Evolutionary conservation across 805 yeast genomes (phyloP).

Genomic region (Lipomyces chichibuensis): DNA sequence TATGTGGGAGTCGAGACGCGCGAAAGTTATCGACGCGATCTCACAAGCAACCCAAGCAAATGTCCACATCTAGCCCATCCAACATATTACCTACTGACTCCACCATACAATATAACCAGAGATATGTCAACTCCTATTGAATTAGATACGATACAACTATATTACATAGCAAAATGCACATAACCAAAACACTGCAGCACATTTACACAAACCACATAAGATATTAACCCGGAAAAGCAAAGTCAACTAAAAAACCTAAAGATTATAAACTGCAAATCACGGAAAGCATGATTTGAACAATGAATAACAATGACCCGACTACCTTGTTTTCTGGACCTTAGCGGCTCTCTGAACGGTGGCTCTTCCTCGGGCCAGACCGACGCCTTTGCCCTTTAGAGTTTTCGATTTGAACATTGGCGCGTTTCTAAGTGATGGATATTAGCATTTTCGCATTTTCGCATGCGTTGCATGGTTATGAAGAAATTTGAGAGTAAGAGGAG

Average conservation of each 20-base stretch:
- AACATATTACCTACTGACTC: too few relatives aligned
- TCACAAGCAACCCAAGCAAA: too few relatives aligned
- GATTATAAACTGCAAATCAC: background rate
- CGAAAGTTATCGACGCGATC: too few relatives aligned
- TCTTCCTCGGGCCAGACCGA: conserved; percentile 38
- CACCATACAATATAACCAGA: background rate
- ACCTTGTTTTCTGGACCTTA: conserved; percentile 28
- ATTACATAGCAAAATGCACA: conserved; percentile 1
- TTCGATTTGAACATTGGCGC: conserved; percentile 81
- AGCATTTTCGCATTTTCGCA: background rate
- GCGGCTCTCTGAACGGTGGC: conserved; percentile 38
- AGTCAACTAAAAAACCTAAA: background rate
- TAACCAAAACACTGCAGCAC: background rate
- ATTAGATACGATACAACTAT: background rate
- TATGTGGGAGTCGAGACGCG: too few relatives aligned
- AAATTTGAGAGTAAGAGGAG: background rate
- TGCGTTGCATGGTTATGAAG: background rate
- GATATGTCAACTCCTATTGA: background rate
- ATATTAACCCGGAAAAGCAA: background rate
- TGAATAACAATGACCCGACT: background rate
- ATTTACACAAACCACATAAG: background rate
- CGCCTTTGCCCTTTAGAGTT: conserved; percentile 34
- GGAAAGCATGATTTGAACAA: background rate
- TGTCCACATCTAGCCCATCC: too few relatives aligned
- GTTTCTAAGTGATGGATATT: conserved; percentile 47